phyloP scores from a whole-genome alignment of 768 basidiomycete genomes.

The Porpolomopsis calyptriformis region DNA sequence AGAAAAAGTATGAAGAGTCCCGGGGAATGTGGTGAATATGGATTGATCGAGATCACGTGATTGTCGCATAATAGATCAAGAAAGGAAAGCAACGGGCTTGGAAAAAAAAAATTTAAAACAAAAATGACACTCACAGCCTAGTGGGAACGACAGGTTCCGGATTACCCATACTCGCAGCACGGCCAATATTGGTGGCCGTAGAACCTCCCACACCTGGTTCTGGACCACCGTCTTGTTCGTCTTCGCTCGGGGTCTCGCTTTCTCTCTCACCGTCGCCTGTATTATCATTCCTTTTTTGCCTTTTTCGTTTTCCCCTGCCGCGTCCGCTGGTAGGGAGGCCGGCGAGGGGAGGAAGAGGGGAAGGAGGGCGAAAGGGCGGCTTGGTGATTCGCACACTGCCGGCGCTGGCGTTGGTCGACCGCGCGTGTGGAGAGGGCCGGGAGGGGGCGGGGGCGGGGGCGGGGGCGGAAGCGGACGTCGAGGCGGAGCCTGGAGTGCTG shows the following conservation, averaged over 20 bases:
- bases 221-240: not conserved
- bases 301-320: conserved; percentile 1
- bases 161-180: not conserved
- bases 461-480: not conserved
- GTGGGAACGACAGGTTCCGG: not conserved
- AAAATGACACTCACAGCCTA: conserved; percentile 3
- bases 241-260: conserved; percentile 2
- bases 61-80: not conserved
- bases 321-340: not conserved
- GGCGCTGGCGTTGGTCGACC: not conserved
- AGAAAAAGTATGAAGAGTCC: too few species aligned
- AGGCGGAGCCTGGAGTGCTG: not conserved
- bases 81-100: not conserved
- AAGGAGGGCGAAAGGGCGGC: not conserved
- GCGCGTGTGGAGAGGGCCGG: not conserved
- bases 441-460: not conserved
- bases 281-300: conserved; percentile 3
- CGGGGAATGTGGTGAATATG: too few species aligned
- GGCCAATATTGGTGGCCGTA: not conserved
- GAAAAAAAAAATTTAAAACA: not conserved
- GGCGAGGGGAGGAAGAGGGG: too few species aligned
- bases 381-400: not conserved
- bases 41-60: not conserved
- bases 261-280: not conserved
- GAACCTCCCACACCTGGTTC: not conserved